Base-by-base conservation (phyloP, 208 protist genomes). In the Lotmaria passim region DNA sequence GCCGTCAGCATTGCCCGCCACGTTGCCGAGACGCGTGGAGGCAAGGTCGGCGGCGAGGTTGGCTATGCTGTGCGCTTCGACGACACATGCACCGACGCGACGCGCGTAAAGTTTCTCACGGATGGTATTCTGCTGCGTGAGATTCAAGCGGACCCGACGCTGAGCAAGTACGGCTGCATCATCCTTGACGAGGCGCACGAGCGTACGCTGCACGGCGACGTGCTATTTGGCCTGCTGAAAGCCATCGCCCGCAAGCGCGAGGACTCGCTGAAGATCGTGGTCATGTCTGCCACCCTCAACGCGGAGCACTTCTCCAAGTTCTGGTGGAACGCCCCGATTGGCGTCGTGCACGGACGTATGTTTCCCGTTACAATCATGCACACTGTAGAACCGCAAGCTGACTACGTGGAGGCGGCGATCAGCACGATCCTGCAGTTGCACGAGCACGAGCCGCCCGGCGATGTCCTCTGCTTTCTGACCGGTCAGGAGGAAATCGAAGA, bases 151-250 rank as follows among this genome's bases (percentile, higher is more conserved):
- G 96, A 99, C 78, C 86, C 94, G 11, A 65, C 85, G n/a, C 74
- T 99, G 34, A 48, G 48, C 33, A 78, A 94, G 48, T 99, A 99
- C 78, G 86, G 87, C 47, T 96, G 97, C 57, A 95, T 99, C 34
- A 99, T 99, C 60, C 90, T 99, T n/a, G 99, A 99, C 86, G 99
- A 99, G 87, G 98, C 98, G 15, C 98, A 99, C 88, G 98, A 99
- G 86, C 87, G 98, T 39, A 99, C 98, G 6, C 90, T 99, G 55
- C 90, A 98, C 70, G 90, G 89, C 12, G 95, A 98, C 66, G 87
- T 97, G 0, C 79, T 98, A 19, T 96, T 98, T 78, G 93, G 93
- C 28, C 68, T 98, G 47, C 79, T 98, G 12, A 98, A 98, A 69
- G 71, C 84, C n/a, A 89, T 97, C 51, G 77, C 82, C 2, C 74